phyloP scores from a whole-genome alignment of 768 basidiomycete species.

The Leccinum broughii region DNA sequence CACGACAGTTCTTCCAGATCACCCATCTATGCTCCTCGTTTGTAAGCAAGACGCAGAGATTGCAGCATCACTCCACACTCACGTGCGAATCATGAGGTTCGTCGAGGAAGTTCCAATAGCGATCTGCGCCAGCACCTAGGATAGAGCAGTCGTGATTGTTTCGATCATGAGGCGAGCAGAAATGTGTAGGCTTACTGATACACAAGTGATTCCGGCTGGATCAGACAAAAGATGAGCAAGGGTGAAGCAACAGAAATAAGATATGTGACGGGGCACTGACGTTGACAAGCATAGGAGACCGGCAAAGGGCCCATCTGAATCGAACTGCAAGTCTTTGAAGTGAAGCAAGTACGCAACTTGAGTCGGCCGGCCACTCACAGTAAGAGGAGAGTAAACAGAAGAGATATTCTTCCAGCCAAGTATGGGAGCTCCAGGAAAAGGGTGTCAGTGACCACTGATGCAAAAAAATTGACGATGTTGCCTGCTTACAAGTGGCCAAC shows the following conservation, averaged over 20 bases:
- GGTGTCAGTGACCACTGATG: neutral
- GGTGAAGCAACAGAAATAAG: neutral
- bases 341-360: neutral
- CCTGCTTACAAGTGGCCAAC: constrained; percentile 26
- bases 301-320: neutral
- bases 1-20: constrained; percentile 24
- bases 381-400: constrained; percentile 15
- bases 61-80: neutral
- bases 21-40: constrained; percentile 23
- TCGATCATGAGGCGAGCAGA: neutral
- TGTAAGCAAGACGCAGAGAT: neutral
- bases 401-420: constrained; percentile 21
- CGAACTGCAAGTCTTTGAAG: constrained; percentile 5
- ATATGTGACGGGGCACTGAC: constrained; percentile 17
- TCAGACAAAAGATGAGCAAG: constrained; percentile 1
- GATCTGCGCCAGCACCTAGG: constrained; percentile 18
- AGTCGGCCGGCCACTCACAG: constrained; percentile 9
- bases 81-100: constrained; percentile 34
- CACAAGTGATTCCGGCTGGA: neutral
- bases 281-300: constrained; percentile 6
- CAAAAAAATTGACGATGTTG: neutral
- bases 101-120: constrained; percentile 19
- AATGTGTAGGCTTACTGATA: constrained; percentile 7
- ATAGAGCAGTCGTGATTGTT: neutral
- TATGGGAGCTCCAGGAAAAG: constrained; percentile 22